Conservation (phyloP, 2,329 filamentous ascomycete genomes). For the Trichophyton mentagrophytes region DNA sequence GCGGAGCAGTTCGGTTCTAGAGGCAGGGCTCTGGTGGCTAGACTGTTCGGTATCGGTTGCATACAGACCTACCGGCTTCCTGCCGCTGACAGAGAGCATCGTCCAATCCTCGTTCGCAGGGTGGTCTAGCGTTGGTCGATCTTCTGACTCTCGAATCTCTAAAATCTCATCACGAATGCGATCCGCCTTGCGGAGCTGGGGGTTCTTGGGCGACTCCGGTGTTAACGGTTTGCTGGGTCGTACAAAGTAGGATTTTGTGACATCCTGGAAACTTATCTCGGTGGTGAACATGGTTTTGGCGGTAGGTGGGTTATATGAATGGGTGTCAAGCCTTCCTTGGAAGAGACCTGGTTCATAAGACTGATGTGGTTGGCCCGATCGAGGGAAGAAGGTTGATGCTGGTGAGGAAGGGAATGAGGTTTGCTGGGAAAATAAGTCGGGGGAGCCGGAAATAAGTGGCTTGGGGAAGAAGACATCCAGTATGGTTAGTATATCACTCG, state of each 20-base stretch:
- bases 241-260: slow-evolving; percentile 12
- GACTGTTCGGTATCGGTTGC: not conserved
- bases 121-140: slow-evolving; percentile 51
- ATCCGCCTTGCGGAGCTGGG: slow-evolving; percentile 24
- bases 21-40: not conserved
- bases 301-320: slow-evolving; percentile 17
- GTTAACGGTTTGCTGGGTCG: slow-evolving; percentile 9
- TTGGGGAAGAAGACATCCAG: slow-evolving; percentile 69
- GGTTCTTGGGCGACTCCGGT: slow-evolving; percentile 16
- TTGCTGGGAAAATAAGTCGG: slow-evolving; percentile 17
- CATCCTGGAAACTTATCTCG: slow-evolving; percentile 19
- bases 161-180: slow-evolving; percentile 31
- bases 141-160: slow-evolving; percentile 26
- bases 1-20: slow-evolving; percentile 42
- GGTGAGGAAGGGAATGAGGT: slow-evolving; percentile 18
- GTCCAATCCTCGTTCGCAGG: slow-evolving; percentile 76
- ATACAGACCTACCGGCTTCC: slow-evolving; percentile 42
- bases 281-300: slow-evolving; percentile 21
- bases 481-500: slow-evolving; percentile 65
- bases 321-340: slow-evolving; percentile 20
- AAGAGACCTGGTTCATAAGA: slow-evolving; percentile 23
- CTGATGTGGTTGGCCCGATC: slow-evolving; percentile 14
- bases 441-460: slow-evolving; percentile 11
- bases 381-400: slow-evolving; percentile 15
- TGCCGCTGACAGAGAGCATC: slow-evolving; percentile 62